Conservation (phyloP, 2,329 filamentous ascomycete species). For the Botrytis hyacinthi region DNA sequence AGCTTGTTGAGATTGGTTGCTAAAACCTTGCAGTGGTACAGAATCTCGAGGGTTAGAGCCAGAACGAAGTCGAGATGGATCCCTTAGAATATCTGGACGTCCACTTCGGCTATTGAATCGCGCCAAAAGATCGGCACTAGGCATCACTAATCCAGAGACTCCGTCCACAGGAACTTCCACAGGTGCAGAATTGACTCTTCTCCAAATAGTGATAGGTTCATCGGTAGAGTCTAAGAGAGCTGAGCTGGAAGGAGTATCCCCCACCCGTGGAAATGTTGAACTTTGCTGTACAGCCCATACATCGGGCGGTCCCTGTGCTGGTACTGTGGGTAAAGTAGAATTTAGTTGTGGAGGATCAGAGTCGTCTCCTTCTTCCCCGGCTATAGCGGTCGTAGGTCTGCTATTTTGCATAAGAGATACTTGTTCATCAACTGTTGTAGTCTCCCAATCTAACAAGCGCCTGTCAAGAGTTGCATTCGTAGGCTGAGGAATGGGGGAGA, state of each 20-base stretch:
- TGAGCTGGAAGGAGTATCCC: not conserved
- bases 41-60: conserved; percentile 17
- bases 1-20: conserved; percentile 16
- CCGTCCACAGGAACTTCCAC: not conserved
- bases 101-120: conserved; percentile 37
- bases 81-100: conserved; percentile 32
- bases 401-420: conserved; percentile 18
- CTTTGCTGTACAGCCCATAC: conserved; percentile 9
- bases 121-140: conserved; percentile 36
- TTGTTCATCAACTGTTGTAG: conserved; percentile 15
- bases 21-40: conserved; percentile 2
- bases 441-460: conserved; percentile 26
- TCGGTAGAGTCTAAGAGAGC: not conserved
- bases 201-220: conserved; percentile 21
- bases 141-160: conserved; percentile 23
- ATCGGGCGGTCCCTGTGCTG: not conserved
- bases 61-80: conserved; percentile 35
- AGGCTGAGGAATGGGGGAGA: conserved; percentile 32
- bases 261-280: conserved; percentile 16
- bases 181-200: conserved; percentile 30
- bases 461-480: conserved; percentile 21
- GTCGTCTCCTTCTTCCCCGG: not conserved
- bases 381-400: conserved; percentile 11
- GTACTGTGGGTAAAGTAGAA: not conserved
- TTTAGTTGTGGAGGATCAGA: not conserved